Base-by-base conservation (phyloP, 305 asterid genomes). In the Rubia tinctorum region DNA sequence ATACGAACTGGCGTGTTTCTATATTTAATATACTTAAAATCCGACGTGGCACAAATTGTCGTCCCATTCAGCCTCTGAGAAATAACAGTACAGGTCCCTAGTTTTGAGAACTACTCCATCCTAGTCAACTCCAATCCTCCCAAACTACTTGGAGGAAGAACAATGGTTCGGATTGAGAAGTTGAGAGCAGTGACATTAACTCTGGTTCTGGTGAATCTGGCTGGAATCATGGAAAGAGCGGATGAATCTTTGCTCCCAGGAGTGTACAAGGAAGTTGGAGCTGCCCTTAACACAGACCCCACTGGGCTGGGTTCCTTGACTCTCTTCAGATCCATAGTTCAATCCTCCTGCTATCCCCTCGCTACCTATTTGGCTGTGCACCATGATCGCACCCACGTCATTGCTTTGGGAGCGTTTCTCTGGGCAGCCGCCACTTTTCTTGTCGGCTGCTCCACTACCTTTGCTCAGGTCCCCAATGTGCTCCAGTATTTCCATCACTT, bases 381-480 rank as follows among this genome's bases (percentile, higher is more conserved):
- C 68, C 94, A 90, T 76, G 89, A 88, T 61, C 89, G 96, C 8
- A 73, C 92, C 22, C 88, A 83, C 66, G 90, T 90, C 12, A 86
- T 90, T 71, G 96, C 96, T 71, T 72, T 84, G 61, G 96, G 96
- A 8, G 92, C 96, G 10, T 86, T 90, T 63, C 87, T 90, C n/a
- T 90, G 96, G 96, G 92, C 96, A 61, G 90, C 87, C 76, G 92
- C 96, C 61, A 90, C 96, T 68, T 88, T 90, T 78, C 91, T 90
- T 22, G 92, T 88, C 43, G 94, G 90, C 42, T 65, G 87, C 25
- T 90, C 96, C 23, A 82, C 90, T 78, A 88, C 95, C 51, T 90
- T 86, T 72, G 47, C 78, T 7, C 81, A 90, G 95, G 96, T 87
- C 45, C 9, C 22, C 9, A 25, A 10, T 12, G 42, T 17, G 15